These are phyloP conservation scores for Podospora didyma DNA, from an alignment of 495 filamentous ascomycete genomes.

Conservation along the genomic window DNA sequence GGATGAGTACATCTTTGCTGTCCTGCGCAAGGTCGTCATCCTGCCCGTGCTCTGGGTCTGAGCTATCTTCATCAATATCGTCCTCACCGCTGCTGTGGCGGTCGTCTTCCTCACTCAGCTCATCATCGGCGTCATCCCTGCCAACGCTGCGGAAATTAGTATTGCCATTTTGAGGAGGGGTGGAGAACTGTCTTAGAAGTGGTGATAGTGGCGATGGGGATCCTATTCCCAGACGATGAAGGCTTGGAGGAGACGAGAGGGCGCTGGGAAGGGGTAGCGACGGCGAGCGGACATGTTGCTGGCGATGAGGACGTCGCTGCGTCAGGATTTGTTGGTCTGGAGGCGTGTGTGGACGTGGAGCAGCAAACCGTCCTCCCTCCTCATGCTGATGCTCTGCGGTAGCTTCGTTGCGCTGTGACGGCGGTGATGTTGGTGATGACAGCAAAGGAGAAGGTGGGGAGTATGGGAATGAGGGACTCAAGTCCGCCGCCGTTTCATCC, in stretches of 20 bases:
- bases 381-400: background rate
- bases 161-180: conserved; percentile 5
- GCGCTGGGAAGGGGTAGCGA: conserved; percentile 3
- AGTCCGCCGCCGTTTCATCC: too few relatives aligned
- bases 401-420: background rate
- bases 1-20: conserved; percentile 45
- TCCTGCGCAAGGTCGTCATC: conserved; percentile 30
- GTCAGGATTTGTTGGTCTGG: background rate
- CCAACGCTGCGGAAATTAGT: background rate
- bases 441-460: background rate
- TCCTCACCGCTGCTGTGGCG: background rate
- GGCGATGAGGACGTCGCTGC: background rate
- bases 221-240: conserved; percentile 30
- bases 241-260: conserved; percentile 12
- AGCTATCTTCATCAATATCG: background rate
- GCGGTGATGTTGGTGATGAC: background rate
- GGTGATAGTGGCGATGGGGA: conserved; percentile 31
- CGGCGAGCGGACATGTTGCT: conserved; percentile 2
- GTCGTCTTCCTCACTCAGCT: conserved; percentile 1
- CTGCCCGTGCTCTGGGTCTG: background rate
- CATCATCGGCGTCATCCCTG: conserved; percentile 10
- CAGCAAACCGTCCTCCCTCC: background rate
- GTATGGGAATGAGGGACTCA: background rate
- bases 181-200: conserved; percentile 23
- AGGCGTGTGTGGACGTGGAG: background rate